Evolutionary conservation across 2,329 filamentous ascomycete species (phyloP), one percentile per base, ranked within the genome.

Genomic region (Chalara sp.): DNA sequence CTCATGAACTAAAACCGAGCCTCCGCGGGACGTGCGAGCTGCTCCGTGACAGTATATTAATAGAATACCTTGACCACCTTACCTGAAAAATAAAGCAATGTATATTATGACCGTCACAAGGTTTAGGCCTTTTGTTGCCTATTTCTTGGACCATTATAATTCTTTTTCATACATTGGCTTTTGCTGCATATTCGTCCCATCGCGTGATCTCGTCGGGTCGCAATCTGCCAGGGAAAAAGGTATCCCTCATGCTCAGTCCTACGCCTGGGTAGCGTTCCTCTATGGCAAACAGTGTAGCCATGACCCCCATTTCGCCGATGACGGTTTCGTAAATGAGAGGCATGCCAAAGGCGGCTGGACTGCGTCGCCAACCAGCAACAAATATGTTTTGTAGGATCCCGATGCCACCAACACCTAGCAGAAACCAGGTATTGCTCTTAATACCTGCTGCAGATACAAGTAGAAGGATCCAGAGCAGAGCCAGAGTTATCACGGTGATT

Each of bases 331-430:
- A 40, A 6, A 41, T 31, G 13, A 56, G 33, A 11, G 52, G 54
- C 6, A 56, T 32, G 32, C 43, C 44, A 13, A 65, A 63, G 3
- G 60, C 59, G n/a, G 60, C 45, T 0, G 68, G 65, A 3, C 48
- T 44, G 4, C 67, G 60, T 37, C 56, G 53, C 33, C 53, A 56
- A 6, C 61, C 68, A 0, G 68, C 68, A 4, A 69, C 65, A 46
- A 61, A 60, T 11, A 68, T 61, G 51, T 72, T 73, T 51, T 73
- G 69, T 0, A 71, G 39, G 52, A 71, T 69, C 11, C 70, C 71
- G 28, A 72, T 56, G 4, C 61, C 64, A 0, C 72, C 71, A 5
- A 73, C 62, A 0, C 60, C 67, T 5, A 74, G 58, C 6, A 74
- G 56, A 52, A 62, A 72, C 70, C 71, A 75, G 1, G 67, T 63